Base-by-base conservation (phyloP, 768 basidiomycete species). In the Lepiota venenata region DNA sequence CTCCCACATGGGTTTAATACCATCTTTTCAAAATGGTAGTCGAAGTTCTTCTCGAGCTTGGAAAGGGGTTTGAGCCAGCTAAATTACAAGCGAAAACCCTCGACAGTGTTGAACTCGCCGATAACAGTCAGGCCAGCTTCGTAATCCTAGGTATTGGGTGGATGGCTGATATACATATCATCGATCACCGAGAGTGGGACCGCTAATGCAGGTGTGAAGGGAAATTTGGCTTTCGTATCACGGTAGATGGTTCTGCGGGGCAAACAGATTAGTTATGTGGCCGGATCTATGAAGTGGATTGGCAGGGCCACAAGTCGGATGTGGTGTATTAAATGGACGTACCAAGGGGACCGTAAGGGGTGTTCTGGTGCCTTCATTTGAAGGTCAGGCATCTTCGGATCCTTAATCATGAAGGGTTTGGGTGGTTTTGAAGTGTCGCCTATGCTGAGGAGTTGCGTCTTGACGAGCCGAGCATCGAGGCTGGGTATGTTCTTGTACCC, bases 1-100 rank as follows among this genome's bases (percentile, higher is more conserved):
- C 72, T 96, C 94, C 93, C 93, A 96, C 94, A 97, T 96, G 12
- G 92, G 92, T 65, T 93, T 92, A 75, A 94, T 94, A 15, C 91
- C 91, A 16, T 83, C 79, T 72, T 96, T 96, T 82, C 97, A 97
- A 52, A 98, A 66, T 98, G 94, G 63, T 96, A 94, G 71, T 97
- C 97, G 43, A 88, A 88, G 71, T 92, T 93, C 63, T 85, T 85
- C 63, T 93, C 90, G 32, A 96, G 82, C 63, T 84, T 82, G 32
- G 91, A 92, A 11, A 94, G 94, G 0, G 89, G 88, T 69, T 93
- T 93, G 58, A 93, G 84, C 91, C 91, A 93, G 71, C 93, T 93
- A 77, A 92, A 90, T 72, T 92, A 91, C 16, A 91, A 83, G 69
- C 92, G 93, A 74, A 91, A 94, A 27, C 82, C 80, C 70, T 93